These are phyloP conservation scores for Fusarium longipes DNA, from an alignment of 2,329 filamentous ascomycete genomes.

Conservation along the genomic window DNA sequence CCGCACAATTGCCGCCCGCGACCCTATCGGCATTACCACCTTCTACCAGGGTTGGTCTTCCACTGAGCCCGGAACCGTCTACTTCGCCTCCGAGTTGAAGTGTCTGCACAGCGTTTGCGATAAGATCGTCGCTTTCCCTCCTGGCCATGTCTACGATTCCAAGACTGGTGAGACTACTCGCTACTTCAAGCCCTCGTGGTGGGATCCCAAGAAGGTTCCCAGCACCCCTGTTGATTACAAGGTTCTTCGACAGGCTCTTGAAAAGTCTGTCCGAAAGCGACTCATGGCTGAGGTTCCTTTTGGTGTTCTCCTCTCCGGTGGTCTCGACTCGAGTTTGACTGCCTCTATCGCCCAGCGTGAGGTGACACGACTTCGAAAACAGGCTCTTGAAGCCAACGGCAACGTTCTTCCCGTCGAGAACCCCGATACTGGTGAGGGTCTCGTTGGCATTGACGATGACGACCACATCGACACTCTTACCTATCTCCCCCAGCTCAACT, in stretches of 20 bases:
- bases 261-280: conserved; percentile 93
- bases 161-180: conserved; percentile 84
- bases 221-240: conserved; percentile 85
- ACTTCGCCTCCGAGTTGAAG: conserved; percentile 98
- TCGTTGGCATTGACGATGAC: conserved; percentile 95
- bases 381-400: conserved; percentile 63
- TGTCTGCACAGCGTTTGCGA: conserved; percentile 93
- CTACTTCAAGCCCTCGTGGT: conserved; percentile 94
- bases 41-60: conserved; percentile 96
- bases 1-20: conserved; percentile 90
- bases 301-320: conserved; percentile 93
- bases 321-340: conserved; percentile 93
- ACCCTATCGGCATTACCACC: conserved; percentile 96
- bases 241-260: conserved; percentile 81
- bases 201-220: conserved; percentile 84
- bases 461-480: conserved; percentile 90
- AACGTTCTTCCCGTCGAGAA: conserved; percentile 62
- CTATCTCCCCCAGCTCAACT: conserved; percentile 94
- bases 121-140: conserved; percentile 92
- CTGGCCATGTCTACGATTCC: conserved; percentile 96
- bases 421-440: conserved; percentile 71
- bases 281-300: conserved; percentile 99
- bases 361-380: conserved; percentile 79
- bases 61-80: conserved; percentile 83
- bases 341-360: conserved; percentile 96